phyloP scores from a whole-genome alignment of 1,139 yeast species.

The Saccharomyces hybrid region DNA sequence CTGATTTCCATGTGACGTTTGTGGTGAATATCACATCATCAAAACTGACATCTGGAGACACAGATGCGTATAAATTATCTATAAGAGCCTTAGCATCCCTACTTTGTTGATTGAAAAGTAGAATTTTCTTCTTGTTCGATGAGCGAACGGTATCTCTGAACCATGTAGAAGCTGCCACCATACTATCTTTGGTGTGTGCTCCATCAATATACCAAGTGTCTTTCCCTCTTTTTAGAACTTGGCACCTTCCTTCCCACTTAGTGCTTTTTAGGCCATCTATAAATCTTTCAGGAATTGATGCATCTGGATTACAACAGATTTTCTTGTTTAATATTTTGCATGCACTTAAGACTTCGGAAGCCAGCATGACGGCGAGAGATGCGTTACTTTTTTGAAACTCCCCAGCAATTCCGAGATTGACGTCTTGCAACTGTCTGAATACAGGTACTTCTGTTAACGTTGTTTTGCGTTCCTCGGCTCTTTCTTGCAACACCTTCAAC shows the following conservation, averaged over 20 bases:
- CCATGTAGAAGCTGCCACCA: conserved; percentile 77
- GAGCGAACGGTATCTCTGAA: conserved; percentile 39
- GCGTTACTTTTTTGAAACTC: conserved; percentile 82
- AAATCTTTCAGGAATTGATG: conserved; percentile 37
- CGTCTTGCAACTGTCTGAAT: conserved; percentile 34
- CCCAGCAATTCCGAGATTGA: conserved; percentile 74
- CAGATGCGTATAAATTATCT: conserved; percentile 41
- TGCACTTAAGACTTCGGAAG: conserved; percentile 50
- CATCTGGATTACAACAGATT: conserved; percentile 14
- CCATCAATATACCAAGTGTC: conserved; percentile 86
- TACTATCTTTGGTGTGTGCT: conserved; percentile 88
- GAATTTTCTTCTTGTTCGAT: conserved; percentile 33
- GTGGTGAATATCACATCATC: conserved; percentile 82
- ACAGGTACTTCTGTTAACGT: conserved; percentile 46
- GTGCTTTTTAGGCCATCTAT: conserved; percentile 59
- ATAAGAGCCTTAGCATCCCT: conserved; percentile 72
- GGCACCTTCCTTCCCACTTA: conserved; percentile 94
- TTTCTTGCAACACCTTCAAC: conserved; percentile 43
- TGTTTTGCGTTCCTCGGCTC: conserved; percentile 62
- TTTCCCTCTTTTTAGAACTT: conserved; percentile 45
- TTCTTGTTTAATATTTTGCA: conserved; percentile 36
- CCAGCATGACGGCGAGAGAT: conserved; percentile 73
- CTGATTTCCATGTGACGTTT: conserved; percentile 83
- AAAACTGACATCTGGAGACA: conserved; percentile 40
- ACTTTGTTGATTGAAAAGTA: conserved; percentile 89